Base-by-base conservation (phyloP, 164 flowering plant species). In the Nymphaea thermarum region DNA sequence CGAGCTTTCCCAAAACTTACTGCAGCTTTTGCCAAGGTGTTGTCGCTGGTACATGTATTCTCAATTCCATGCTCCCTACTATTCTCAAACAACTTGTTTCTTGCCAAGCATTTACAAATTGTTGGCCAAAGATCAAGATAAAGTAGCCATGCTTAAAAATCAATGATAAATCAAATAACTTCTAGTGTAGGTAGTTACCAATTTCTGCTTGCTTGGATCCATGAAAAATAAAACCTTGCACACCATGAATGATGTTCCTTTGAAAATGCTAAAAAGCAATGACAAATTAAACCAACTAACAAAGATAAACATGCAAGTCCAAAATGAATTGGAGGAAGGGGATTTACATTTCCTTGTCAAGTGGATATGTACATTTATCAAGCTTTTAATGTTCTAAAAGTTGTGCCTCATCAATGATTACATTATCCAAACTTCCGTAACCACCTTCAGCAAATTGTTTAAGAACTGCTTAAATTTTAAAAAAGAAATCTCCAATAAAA, bases 121-220 rank as follows among this genome's bases (percentile, higher is more conserved):
- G n/a, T n/a, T n/a, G n/a, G n/a, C n/a, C n/a, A n/a, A n/a, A n/a
- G n/a, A n/a, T n/a, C n/a, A n/a, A n/a, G n/a, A n/a, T n/a, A n/a
- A n/a, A n/a, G n/a, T n/a, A n/a, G n/a, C n/a, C n/a, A n/a, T n/a
- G n/a, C n/a, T n/a, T n/a, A n/a, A n/a, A n/a, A n/a, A n/a, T n/a
- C n/a, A n/a, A n/a, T n/a, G n/a, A n/a, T n/a, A n/a, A n/a, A n/a
- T n/a, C n/a, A n/a, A n/a, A n/a, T n/a, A n/a, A n/a, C n/a, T n/a
- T n/a, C n/a, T n/a, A n/a, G n/a, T n/a, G n/a, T n/a, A n/a, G n/a
- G n/a, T n/a, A n/a, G n/a, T 3, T 65, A 86, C 98, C 96, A 73
- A 94, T 91, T 71, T 89, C 93, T 66, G 88, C 84, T 83, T 94
- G 96, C 78, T 91, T 94, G 59, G 95, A 84, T 60, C 95, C 96